Percentiles rank a stretch among this genome's conserved stretches.
phyloP scores from a whole-genome alignment of 2,329 filamentous ascomycete genomes.

The Neofusicoccum umdonicola region DNA sequence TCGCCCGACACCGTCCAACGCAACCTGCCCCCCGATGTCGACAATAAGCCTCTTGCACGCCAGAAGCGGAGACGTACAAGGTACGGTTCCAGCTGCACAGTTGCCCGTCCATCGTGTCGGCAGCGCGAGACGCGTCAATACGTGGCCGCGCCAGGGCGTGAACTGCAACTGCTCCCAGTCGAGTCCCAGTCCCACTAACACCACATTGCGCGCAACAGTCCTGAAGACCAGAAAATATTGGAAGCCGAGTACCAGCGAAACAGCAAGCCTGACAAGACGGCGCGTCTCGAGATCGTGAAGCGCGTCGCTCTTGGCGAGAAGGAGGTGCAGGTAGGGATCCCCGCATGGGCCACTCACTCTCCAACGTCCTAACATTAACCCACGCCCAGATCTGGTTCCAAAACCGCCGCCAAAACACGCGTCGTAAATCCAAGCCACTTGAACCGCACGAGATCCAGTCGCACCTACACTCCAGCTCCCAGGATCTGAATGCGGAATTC shows the following conservation, averaged over 20 bases:
- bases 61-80: conserved; percentile 63
- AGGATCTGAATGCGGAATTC: neutral
- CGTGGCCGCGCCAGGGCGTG: neutral
- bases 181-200: neutral
- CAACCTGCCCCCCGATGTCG: conserved; percentile 56
- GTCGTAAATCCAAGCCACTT: conserved; percentile 81
- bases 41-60: conserved; percentile 59
- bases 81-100: conserved; percentile 38
- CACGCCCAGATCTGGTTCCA: conserved; percentile 87
- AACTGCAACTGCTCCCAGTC: neutral
- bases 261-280: conserved; percentile 86
- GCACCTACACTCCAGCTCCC: conserved; percentile 9
- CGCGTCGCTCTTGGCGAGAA: conserved; percentile 89
- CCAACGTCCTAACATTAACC: conserved; percentile 21
- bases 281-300: conserved; percentile 78
- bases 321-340: conserved; percentile 79
- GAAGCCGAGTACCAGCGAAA: conserved; percentile 83
- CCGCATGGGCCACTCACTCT: neutral
- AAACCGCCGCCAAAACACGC: conserved; percentile 88
- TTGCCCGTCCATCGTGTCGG: neutral
- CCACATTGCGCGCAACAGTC: conserved; percentile 26
- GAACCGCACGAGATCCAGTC: conserved; percentile 29
- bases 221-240: conserved; percentile 81
- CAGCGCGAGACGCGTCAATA: neutral
- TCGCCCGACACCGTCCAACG: conserved; percentile 57